Evolutionary conservation across 2,329 filamentous ascomycete species (phyloP), one percentile per base, ranked within the genome.

Genomic region (Dactylellina cionopaga): DNA sequence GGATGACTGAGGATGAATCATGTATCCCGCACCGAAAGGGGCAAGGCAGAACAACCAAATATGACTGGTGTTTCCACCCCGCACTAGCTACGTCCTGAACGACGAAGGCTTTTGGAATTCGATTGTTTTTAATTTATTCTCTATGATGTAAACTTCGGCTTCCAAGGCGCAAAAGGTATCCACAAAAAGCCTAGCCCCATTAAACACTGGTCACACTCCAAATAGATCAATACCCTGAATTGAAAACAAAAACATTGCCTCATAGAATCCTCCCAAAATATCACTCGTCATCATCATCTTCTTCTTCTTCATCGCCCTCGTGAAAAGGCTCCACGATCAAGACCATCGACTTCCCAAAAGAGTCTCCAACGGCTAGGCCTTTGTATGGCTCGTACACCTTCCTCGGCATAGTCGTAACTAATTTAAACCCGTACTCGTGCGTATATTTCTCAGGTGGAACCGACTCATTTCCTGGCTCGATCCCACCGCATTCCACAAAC

Each of bases 401-500:
- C 55, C 95, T 85, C 4, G 95, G 95, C 85, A 99, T 88, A 0
- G 92, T 89, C 24, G 90, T 91, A 1, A 94, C 92, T 44, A 99
- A 87, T 64, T 86, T 86, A 81, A 99, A 99, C n/a, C 82, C 82
- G 81, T 95, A 99, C 76, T 88, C 83, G 79, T 98, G 93, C 75
- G 88, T 83, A 79, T 95, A 98, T 17, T 82, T 86, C 19, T 84
- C 82, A 0, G 92, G 92, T 52, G 27, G 41, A 62, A 73, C 55
- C 6, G 46, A 75, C 15, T 80, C 80, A 19, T 78, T 80, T 1
- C 81, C 80, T 33, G 85, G 80, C 2, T 92, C 76, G 4, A 90
- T 76, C 56, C 92, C 88, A 79, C 92, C 89, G 81, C 94, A 98
- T 79, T 99, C 95, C 1, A 98, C 92, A 81, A 96, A 97, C 0